Conservation (phyloP, 352 stramenopile species). For the Globisporangium irregulare region DNA sequence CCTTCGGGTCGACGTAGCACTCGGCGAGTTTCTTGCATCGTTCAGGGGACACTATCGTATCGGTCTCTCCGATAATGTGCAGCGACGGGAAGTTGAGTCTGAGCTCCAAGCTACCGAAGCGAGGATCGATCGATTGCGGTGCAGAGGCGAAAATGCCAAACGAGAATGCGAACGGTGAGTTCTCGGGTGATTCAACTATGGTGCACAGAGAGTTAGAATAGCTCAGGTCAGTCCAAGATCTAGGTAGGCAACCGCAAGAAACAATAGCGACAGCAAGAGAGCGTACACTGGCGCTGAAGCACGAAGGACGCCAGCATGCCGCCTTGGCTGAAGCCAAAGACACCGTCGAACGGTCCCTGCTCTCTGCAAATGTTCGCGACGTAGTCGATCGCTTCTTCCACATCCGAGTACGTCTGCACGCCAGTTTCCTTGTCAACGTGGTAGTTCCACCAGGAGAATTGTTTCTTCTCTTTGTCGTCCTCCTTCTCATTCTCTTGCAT, state of each 20-base stretch:
- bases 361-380: slow-evolving; percentile 53
- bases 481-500: slow-evolving; percentile 4
- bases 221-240: background rate
- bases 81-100: slow-evolving; percentile 65
- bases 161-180: slow-evolving; percentile 57
- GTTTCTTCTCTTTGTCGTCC: slow-evolving; percentile 19
- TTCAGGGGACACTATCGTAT: slow-evolving; percentile 59
- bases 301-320: slow-evolving; percentile 66
- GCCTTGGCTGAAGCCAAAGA: slow-evolving; percentile 86
- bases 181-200: slow-evolving; percentile 33
- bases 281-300: slow-evolving; percentile 66
- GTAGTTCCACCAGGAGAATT: slow-evolving; percentile 80
- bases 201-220: background rate
- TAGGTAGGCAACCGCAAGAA: background rate
- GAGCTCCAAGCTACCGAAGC: slow-evolving; percentile 34
- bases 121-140: slow-evolving; percentile 40
- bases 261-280: background rate
- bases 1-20: slow-evolving; percentile 47
- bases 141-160: slow-evolving; percentile 79
- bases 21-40: slow-evolving; percentile 54
- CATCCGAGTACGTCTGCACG: slow-evolving; percentile 34
- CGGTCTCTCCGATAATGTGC: slow-evolving; percentile 79
- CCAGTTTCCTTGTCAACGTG: slow-evolving; percentile 40
- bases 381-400: slow-evolving; percentile 72
- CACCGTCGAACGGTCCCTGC: slow-evolving; percentile 81